Evolutionary conservation across 352 stramenopile species (phyloP), one percentile per base, ranked within the genome.

Genomic region (Globisporangium paroecandrum): DNA sequence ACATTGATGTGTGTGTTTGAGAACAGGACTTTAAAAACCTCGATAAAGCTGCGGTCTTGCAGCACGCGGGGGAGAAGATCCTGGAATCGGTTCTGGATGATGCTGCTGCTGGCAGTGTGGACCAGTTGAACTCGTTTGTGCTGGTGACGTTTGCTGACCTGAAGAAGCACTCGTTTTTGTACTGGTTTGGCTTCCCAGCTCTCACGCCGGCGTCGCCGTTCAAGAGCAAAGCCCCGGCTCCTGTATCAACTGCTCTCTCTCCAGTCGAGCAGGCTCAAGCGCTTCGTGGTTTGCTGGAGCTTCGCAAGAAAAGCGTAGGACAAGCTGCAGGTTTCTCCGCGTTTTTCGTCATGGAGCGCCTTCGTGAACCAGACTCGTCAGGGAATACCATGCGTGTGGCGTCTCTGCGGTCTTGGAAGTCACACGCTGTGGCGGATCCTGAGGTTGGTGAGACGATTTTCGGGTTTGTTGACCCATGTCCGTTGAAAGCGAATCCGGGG

Each of bases 131-230:
- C 65, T 69, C 76, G 58, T 98, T 98, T 64, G 83, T 97, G 13
- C 70, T 98, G 20, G 60, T 98, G 61, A 94, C 86, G 5, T 98
- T 97, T 72, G 93, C 93, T 15, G 95, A 98, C 64, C 71, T 98
- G 25, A 98, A 98, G 77, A 90, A 87, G 61, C 94, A 98, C 71
- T 86, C 81, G 70, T 98, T 97, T 70, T 66, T 97, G 47, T 98
- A 98, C 73, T 98, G 95, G 92, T 97, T 98, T 55, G 91, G 79
- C 7, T 98, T 98, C 64, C 92, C 93, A 20, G 91, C 89, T 7
- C 64, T 97, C 7, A 79, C 76, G 13, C 78, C 81, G 18, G 66
- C 74, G 1, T 57, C 64, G 6, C 36, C 83, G 15, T 83, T 88
- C 36, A 58, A 82, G 25, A 78, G 75, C 38, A 69, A 63, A 32